phyloP scores from a whole-genome alignment of 768 basidiomycete genomes.

The Pisolithus sp. region DNA sequence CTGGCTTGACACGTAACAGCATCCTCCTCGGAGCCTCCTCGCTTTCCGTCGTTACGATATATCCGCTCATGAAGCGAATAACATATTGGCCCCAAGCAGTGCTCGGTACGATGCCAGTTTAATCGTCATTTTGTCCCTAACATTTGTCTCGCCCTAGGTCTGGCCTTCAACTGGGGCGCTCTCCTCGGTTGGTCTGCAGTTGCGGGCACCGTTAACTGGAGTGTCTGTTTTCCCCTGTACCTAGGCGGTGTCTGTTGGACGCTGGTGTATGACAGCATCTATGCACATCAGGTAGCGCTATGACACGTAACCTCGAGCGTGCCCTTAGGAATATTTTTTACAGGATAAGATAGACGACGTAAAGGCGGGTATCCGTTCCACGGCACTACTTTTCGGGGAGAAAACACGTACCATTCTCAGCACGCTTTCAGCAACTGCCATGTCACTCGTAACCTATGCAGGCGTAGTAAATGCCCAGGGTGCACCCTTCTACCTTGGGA shows the following conservation, averaged over 20 bases:
- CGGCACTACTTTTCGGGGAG: conserved; percentile 84
- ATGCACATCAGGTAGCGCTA: conserved; percentile 83
- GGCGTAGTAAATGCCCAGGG: conserved; percentile 78
- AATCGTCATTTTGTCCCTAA: neutral
- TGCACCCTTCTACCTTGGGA: conserved; percentile 72
- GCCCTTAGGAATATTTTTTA: neutral
- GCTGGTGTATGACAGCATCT: conserved; percentile 94
- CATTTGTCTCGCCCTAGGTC: conserved; percentile 40
- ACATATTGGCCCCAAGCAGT: conserved; percentile 97
- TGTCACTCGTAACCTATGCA: conserved; percentile 71
- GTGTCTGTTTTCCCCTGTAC: conserved; percentile 80
- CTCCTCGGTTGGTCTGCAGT: conserved; percentile 96
- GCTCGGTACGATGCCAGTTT: conserved; percentile 53
- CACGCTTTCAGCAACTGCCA: conserved; percentile 63
- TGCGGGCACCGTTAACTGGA: conserved; percentile 74
- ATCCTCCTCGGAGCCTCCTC: conserved; percentile 91
- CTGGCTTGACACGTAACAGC: conserved; percentile 33
- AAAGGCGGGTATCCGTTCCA: conserved; percentile 84
- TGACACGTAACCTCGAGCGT: neutral
- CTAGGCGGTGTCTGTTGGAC: conserved; percentile 90
- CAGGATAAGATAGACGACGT: conserved; percentile 93
- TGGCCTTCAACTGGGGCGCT: conserved; percentile 97
- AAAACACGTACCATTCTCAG: conserved; percentile 70
- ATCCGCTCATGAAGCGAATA: conserved; percentile 95
- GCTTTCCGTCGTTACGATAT: conserved; percentile 77